Percentiles rank a stretch among this genome's conserved stretches.
These are phyloP conservation scores for Sphagnum fallax DNA, from an alignment of 228 moss, liverwort and hornwort species.

Conservation along the genomic window DNA sequence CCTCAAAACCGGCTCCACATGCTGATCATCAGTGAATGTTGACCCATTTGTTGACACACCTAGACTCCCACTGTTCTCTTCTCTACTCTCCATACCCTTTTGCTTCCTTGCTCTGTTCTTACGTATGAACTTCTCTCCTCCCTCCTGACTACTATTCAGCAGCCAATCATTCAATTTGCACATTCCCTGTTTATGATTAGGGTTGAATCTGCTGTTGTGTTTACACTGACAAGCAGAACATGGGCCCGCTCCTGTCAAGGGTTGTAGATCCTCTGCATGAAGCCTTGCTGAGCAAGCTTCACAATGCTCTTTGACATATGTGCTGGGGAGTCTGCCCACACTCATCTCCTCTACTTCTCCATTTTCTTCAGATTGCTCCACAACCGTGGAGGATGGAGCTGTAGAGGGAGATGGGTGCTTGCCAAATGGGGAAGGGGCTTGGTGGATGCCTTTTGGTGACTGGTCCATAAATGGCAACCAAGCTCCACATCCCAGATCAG, in stretches of 20 bases:
- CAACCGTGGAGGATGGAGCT: neutral
- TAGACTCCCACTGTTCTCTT: constrained; percentile 3
- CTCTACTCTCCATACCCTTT: constrained; percentile 1
- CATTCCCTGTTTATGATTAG: constrained; percentile 6
- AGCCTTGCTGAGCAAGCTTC: neutral
- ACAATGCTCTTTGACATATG: constrained; percentile 3
- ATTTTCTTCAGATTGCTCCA: neutral
- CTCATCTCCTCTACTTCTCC: no score
- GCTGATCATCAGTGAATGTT: neutral
- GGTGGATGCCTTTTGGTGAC: no score
- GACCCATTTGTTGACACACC: neutral
- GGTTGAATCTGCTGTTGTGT: neutral
- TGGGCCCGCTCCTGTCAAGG: neutral
- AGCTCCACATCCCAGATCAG: no score
- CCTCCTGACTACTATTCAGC: neutral
- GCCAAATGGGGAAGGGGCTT: neutral
- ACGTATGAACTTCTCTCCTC: neutral
- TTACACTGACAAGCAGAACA: constrained; percentile 3
- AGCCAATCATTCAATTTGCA: constrained; percentile 12
- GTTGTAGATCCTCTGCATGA: constrained; percentile 3
- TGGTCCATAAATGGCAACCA: no score
- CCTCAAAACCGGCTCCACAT: no score
- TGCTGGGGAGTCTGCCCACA: neutral
- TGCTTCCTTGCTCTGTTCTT: constrained; percentile 12
- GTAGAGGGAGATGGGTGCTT: neutral